phyloP scores from a whole-genome alignment of 129 eudicot species.

The Ambrosia artemisiifolia region DNA sequence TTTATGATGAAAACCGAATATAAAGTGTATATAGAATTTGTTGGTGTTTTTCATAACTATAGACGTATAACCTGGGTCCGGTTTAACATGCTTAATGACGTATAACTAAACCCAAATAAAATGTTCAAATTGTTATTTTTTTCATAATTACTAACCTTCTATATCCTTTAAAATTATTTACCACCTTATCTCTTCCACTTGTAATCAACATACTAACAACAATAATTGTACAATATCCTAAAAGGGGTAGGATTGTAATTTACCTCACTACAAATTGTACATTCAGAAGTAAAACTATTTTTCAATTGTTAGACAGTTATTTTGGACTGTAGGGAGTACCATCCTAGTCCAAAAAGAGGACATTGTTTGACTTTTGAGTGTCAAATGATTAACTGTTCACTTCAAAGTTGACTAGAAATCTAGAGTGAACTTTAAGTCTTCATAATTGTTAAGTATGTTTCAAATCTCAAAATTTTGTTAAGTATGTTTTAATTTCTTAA shows the following conservation, averaged over 20 bases:
- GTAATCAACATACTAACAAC: background rate
- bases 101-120: no score
- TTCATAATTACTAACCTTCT: no score
- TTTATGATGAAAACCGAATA: no score
- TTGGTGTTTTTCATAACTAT: no score
- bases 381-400: conserved; percentile 16
- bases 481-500: background rate
- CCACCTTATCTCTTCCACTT: background rate
- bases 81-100: no score
- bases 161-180: background rate
- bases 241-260: background rate
- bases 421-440: background rate
- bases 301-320: background rate
- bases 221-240: background rate
- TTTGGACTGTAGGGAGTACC: background rate
- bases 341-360: conserved; percentile 1
- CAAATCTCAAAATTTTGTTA: background rate
- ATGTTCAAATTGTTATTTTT: no score
- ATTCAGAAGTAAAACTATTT: background rate
- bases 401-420: conserved; percentile 16
- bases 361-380: conserved; percentile 24
- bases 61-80: no score
- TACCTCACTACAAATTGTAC: background rate
- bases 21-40: no score
- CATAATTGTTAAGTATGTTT: background rate